phyloP scores from a whole-genome alignment of 139 green algal species.

The Tetraselmis chui region DNA sequence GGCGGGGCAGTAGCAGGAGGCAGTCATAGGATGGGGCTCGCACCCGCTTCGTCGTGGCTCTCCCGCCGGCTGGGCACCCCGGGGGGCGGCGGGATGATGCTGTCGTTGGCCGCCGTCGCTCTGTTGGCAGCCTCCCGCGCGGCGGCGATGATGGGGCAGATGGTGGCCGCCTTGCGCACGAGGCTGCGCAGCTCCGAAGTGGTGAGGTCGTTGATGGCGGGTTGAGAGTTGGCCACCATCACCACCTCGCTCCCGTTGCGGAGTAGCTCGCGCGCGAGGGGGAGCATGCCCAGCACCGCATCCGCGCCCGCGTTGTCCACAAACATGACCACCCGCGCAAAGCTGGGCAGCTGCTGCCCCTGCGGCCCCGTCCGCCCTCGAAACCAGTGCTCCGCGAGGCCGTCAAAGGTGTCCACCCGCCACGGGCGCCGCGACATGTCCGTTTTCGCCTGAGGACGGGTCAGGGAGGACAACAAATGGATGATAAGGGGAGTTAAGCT shows the following conservation, averaged over 20 bases:
- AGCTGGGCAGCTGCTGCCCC: slow-evolving; percentile 29
- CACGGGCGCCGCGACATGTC: slow-evolving; percentile 72
- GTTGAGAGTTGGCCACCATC: slow-evolving; percentile 85
- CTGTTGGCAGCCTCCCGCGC: slow-evolving; percentile 44
- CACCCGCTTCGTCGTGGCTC: background rate
- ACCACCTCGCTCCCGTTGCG: slow-evolving; percentile 77
- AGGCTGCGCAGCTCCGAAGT: slow-evolving; percentile 64
- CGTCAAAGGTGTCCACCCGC: slow-evolving; percentile 82
- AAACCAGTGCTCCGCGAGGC: slow-evolving; percentile 31
- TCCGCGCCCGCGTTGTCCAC: slow-evolving; percentile 96
- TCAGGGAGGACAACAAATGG: too few relatives aligned
- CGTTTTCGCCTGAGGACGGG: slow-evolving; percentile 35
- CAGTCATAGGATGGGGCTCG: slow-evolving; percentile 7
- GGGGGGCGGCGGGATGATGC: slow-evolving; percentile 35
- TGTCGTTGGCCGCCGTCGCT: slow-evolving; percentile 21
- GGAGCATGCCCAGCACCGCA: slow-evolving; percentile 92
- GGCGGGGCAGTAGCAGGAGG: too few relatives aligned
- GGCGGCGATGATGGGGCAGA: slow-evolving; percentile 52
- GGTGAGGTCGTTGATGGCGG: slow-evolving; percentile 98
- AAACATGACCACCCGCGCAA: slow-evolving; percentile 84
- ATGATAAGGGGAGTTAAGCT: too few relatives aligned
- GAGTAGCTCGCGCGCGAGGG: slow-evolving; percentile 88
- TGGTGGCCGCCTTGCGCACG: slow-evolving; percentile 34
- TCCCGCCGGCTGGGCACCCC: slow-evolving; percentile 27
- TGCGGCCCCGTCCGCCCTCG: background rate